Conservation (phyloP, 305 asterid genomes). For the Stenogyne calaminthoides region DNA sequence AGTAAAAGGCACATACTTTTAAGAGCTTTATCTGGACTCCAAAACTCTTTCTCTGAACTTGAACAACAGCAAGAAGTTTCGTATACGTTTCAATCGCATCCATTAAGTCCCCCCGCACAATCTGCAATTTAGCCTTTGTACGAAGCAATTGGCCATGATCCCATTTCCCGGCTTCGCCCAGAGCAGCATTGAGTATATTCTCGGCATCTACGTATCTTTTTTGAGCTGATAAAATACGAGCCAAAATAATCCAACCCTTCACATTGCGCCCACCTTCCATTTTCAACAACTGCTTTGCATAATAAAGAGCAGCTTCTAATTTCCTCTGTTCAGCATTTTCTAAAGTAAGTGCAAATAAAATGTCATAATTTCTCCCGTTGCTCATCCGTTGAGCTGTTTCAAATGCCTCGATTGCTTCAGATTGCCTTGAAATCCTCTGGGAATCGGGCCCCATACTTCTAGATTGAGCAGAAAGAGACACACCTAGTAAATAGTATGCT, state of each 20-base stretch:
- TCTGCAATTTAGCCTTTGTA: slow-evolving; percentile 80
- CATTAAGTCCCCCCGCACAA: slow-evolving; percentile 59
- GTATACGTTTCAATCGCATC: slow-evolving; percentile 77
- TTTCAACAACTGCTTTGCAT: slow-evolving; percentile 67
- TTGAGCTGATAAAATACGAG: slow-evolving; percentile 88
- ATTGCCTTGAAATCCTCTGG: slow-evolving; percentile 50
- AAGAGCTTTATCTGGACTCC: slow-evolving; percentile 44
- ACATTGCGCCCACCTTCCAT: slow-evolving; percentile 67
- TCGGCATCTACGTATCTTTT: slow-evolving; percentile 75
- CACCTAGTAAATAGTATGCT: slow-evolving; percentile 63
- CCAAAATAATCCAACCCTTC: slow-evolving; percentile 83
- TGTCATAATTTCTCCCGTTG: slow-evolving; percentile 42
- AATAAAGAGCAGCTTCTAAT: slow-evolving; percentile 70
- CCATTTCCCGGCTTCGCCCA: slow-evolving; percentile 93
- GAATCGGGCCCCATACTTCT: slow-evolving; percentile 54
- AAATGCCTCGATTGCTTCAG: slow-evolving; percentile 74
- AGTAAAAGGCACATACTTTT: slow-evolving; percentile 41
- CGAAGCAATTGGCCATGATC: slow-evolving; percentile 76
- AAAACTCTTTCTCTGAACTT: slow-evolving; percentile 72
- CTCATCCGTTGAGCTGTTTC: slow-evolving; percentile 60
- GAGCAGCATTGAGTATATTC: slow-evolving; percentile 72
- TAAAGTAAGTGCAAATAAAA: slow-evolving; percentile 62
- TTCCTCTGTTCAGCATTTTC: slow-evolving; percentile 94
- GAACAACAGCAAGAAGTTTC: slow-evolving; percentile 82
- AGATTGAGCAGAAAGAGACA: slow-evolving; percentile 68